These are phyloP conservation scores for Candida montana DNA, from an alignment of 805 yeast species.

Conservation along the genomic window DNA sequence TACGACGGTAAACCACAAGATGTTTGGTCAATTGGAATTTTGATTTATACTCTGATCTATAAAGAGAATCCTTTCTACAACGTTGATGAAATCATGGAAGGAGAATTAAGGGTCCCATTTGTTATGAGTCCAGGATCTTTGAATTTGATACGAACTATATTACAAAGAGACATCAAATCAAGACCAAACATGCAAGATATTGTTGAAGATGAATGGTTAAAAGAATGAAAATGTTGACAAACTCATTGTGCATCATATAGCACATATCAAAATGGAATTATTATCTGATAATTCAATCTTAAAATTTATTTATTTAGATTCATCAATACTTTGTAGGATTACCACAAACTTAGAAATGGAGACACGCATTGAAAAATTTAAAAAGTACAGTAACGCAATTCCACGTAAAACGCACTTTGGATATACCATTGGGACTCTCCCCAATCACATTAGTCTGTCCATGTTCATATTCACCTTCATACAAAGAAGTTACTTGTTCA, in stretches of 20 bases:
- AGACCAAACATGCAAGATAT: slow-evolving; percentile 77
- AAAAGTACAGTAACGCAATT: no score
- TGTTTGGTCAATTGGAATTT: slow-evolving; percentile 93
- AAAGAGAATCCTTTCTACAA: slow-evolving; percentile 95
- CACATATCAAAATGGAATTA: no score
- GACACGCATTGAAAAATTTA: no score
- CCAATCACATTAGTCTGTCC: background rate
- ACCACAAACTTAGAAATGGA: no score
- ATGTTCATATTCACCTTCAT: background rate
- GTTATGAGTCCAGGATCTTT: slow-evolving; percentile 55
- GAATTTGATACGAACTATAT: slow-evolving; percentile 55
- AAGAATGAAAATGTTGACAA: background rate
- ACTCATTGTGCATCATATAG: no score
- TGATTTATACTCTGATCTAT: slow-evolving; percentile 82
- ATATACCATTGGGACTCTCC: no score
- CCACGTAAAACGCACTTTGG: no score
- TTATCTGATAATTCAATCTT: no score
- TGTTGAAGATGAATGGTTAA: slow-evolving; percentile 65
- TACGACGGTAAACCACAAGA: slow-evolving; percentile 94
- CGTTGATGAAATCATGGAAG: slow-evolving; percentile 93
- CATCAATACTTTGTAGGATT: no score
- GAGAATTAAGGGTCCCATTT: slow-evolving; percentile 68
- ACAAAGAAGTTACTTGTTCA: slow-evolving; percentile 2
- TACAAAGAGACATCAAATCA: slow-evolving; percentile 58
- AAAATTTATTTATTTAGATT: no score